Evolutionary conservation across 129 eudicot species (phyloP).

Genomic region (Tanacetum coccineum): DNA sequence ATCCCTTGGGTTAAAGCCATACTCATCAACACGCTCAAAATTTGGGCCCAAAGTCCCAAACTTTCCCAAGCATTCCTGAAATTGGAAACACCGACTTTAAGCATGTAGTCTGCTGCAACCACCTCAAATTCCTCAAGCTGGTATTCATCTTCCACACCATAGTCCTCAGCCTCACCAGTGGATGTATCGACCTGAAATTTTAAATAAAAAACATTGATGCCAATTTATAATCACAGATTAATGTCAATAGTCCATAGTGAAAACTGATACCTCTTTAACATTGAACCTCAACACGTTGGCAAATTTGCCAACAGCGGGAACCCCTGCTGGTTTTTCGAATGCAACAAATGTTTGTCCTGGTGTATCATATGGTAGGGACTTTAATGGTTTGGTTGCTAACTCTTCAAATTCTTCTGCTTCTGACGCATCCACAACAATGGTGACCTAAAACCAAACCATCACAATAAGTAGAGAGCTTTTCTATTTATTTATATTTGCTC

Average conservation of each 20-base stretch:
- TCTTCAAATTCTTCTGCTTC: conserved; percentile 89
- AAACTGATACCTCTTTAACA: conserved; percentile 64
- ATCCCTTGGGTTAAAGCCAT: conserved; percentile 92
- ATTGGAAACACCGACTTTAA: conserved; percentile 84
- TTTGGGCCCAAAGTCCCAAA: conserved; percentile 70
- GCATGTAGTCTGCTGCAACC: conserved; percentile 83
- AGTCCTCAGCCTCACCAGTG: conserved; percentile 63
- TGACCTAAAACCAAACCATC: conserved; percentile 41
- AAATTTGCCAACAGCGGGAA: conserved; percentile 75
- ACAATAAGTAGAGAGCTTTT: neutral
- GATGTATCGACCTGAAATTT: conserved; percentile 71
- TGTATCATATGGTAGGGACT: conserved; percentile 72
- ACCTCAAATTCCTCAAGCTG: conserved; percentile 86
- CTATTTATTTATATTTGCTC: neutral
- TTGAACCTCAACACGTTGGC: conserved; percentile 64
- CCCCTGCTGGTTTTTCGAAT: conserved; percentile 84
- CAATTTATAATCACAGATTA: too few relatives aligned
- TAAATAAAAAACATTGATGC: neutral
- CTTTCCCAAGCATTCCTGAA: conserved; percentile 95
- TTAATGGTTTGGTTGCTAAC: conserved; percentile 55
- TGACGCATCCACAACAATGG: conserved; percentile 83
- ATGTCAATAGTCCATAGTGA: too few relatives aligned
- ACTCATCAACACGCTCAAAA: conserved; percentile 82
- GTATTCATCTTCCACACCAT: conserved; percentile 89
- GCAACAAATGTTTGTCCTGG: conserved; percentile 92